Evolutionary conservation across 2,329 filamentous ascomycete genomes (phyloP).

Genomic region (Curvularia hawaiiensis): DNA sequence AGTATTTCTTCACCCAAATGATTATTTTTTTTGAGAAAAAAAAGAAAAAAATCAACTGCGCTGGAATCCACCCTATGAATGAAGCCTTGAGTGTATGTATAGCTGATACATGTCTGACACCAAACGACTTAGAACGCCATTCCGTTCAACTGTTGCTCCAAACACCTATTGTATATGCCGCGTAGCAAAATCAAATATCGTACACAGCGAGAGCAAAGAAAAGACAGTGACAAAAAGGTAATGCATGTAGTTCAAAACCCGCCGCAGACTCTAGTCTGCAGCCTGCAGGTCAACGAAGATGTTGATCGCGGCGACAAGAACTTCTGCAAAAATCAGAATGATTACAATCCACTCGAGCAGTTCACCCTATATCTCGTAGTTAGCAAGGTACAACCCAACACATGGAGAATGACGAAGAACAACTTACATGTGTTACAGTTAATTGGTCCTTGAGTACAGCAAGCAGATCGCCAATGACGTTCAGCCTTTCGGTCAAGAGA

Average conservation of each 20-base stretch:
- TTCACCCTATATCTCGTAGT: conserved; percentile 46
- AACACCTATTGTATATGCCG: conserved; percentile 4
- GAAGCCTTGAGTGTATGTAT: too few species aligned
- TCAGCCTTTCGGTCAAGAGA: conserved; percentile 84
- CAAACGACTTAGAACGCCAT: conserved; percentile 11
- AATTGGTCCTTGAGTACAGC: conserved; percentile 95
- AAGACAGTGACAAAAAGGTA: conserved; percentile 2
- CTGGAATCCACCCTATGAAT: neutral
- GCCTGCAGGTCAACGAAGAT: conserved; percentile 94
- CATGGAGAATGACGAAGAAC: neutral
- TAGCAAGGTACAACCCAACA: conserved; percentile 2
- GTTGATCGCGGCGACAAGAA: conserved; percentile 89
- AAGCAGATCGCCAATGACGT: conserved; percentile 91
- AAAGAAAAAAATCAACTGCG: neutral
- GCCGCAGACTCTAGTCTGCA: conserved; percentile 51
- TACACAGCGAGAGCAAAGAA: conserved; percentile 15
- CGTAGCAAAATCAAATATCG: conserved; percentile 16
- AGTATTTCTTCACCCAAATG: neutral
- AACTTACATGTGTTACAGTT: conserved; percentile 70
- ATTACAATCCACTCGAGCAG: conserved; percentile 72
- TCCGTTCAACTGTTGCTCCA: neutral
- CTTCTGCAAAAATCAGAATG: conserved; percentile 92
- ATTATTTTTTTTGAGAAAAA: neutral
- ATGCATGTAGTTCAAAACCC: conserved; percentile 22
- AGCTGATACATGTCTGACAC: neutral